Evolutionary conservation across 2,329 filamentous ascomycete genomes (phyloP).

Genomic region (Aspergillus ustus): DNA sequence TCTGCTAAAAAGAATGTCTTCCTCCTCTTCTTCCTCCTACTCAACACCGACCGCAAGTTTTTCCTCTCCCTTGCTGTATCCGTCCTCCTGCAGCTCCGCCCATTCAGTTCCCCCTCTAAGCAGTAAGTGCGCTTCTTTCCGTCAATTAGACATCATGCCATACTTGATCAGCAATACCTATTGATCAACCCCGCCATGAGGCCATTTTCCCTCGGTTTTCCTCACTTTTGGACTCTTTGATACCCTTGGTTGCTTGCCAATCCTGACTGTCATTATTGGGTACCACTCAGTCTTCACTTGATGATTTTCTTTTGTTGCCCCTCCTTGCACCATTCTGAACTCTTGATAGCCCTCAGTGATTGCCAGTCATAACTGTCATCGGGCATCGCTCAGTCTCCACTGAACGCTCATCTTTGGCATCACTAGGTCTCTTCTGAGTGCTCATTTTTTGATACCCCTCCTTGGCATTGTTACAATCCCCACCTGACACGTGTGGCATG

Average conservation of each 20-base stretch:
- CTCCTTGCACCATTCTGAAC: slow-evolving; percentile 4
- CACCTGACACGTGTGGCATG: slow-evolving; percentile 38
- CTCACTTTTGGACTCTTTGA: slow-evolving; percentile 7
- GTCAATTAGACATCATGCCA: slow-evolving; percentile 7
- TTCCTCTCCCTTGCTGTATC: slow-evolving; percentile 34
- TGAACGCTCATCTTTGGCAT: slow-evolving; percentile 1
- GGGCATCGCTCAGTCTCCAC: slow-evolving; percentile 2
- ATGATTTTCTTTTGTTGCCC: slow-evolving; percentile 6
- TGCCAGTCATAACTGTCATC: background rate
- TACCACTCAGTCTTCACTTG: slow-evolving; percentile 2
- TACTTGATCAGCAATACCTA: background rate
- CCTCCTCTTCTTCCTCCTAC: slow-evolving; percentile 24
- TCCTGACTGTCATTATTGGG: background rate
- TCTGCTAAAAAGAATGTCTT: slow-evolving; percentile 19
- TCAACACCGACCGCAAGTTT: slow-evolving; percentile 27
- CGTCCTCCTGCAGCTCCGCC: slow-evolving; percentile 38
- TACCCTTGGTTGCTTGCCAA: background rate
- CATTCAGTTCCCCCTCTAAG: slow-evolving; percentile 24
- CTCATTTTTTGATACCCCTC: slow-evolving; percentile 15
- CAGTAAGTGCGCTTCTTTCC: slow-evolving; percentile 19
- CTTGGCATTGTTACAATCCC: slow-evolving; percentile 20
- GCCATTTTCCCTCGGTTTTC: slow-evolving; percentile 3
- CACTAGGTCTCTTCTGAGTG: background rate
- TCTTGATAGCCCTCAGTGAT: background rate
- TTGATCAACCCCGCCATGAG: background rate